A percentile compares a stretch with the other conserved stretches of the same genome.
Conservation (phyloP, 352 stramenopile genomes). For the Globisporangium abappressorium region DNA sequence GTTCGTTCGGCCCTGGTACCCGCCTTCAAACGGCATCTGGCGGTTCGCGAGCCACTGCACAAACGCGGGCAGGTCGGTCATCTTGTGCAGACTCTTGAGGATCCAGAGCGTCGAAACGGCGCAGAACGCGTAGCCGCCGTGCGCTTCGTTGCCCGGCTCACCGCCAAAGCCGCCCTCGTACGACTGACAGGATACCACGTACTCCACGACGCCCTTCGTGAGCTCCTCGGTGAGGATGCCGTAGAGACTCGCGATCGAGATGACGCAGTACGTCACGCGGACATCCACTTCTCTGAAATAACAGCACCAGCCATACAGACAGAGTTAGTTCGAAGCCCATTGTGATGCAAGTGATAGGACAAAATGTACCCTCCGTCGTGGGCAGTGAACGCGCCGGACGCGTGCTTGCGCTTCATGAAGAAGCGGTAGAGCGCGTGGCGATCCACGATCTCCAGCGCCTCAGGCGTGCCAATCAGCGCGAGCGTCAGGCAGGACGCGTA, state of each 20-base stretch:
- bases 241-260: constrained; percentile 92
- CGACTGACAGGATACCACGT: constrained; percentile 92
- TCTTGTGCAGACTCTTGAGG: constrained; percentile 64
- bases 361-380: constrained; percentile 90
- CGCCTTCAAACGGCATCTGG: constrained; percentile 94
- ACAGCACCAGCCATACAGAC: neutral
- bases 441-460: constrained; percentile 75
- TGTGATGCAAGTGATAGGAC: neutral
- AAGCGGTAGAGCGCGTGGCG: constrained; percentile 83
- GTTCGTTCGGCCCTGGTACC: constrained; percentile 95
- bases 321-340: neutral
- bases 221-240: constrained; percentile 92
- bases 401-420: constrained; percentile 86
- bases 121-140: constrained; percentile 98
- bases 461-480: constrained; percentile 87
- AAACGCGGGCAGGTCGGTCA: constrained; percentile 50
- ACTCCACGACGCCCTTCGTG: constrained; percentile 70
- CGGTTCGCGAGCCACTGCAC: constrained; percentile 90
- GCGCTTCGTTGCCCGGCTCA: constrained; percentile 93
- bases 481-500: constrained; percentile 96
- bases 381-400: constrained; percentile 92
- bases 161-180: constrained; percentile 97
- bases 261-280: constrained; percentile 96
- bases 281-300: constrained; percentile 91
- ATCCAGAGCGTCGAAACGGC: constrained; percentile 93